Conservation (phyloP, 129 eudicot species). For the Arctium lappa region DNA sequence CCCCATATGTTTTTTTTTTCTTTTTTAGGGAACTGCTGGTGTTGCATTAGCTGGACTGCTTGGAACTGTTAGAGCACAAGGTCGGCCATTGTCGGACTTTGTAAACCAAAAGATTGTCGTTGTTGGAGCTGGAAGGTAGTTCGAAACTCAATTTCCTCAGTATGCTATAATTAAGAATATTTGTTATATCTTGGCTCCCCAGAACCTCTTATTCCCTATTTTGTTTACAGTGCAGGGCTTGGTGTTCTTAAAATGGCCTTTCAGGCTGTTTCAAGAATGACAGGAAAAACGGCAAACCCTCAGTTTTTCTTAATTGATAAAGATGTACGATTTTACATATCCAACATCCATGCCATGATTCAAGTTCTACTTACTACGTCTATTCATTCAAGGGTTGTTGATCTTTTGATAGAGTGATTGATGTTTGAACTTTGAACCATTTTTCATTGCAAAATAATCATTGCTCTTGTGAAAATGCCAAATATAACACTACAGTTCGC, state of each 20-base stretch:
- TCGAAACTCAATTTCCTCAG: constrained; percentile 1
- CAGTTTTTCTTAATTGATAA: constrained; percentile 96
- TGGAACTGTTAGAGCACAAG: constrained; percentile 93
- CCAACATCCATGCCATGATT: background rate
- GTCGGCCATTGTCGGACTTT: constrained; percentile 74
- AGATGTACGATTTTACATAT: constrained; percentile 51
- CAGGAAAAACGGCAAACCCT: constrained; percentile 73
- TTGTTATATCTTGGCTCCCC: background rate
- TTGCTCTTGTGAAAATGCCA: background rate
- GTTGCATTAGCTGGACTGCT: constrained; percentile 95
- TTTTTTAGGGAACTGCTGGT: constrained; percentile 92
- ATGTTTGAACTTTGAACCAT: background rate
- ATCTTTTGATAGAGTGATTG: background rate
- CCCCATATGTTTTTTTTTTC: constrained; percentile 8
- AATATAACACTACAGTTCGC: background rate
- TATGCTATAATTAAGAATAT: background rate
- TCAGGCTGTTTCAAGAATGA: constrained; percentile 80
- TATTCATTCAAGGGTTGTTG: constrained; percentile 1
- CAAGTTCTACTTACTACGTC: background rate
- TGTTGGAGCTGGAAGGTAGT: constrained; percentile 96
- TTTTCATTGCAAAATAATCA: background rate
- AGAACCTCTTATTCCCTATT: constrained; percentile 12
- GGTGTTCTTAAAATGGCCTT: constrained; percentile 95
- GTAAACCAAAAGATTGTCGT: constrained; percentile 90
- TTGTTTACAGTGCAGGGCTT: constrained; percentile 94